Base-by-base conservation (phyloP, 2,329 filamentous ascomycete species). In the Alternaria triticina region DNA sequence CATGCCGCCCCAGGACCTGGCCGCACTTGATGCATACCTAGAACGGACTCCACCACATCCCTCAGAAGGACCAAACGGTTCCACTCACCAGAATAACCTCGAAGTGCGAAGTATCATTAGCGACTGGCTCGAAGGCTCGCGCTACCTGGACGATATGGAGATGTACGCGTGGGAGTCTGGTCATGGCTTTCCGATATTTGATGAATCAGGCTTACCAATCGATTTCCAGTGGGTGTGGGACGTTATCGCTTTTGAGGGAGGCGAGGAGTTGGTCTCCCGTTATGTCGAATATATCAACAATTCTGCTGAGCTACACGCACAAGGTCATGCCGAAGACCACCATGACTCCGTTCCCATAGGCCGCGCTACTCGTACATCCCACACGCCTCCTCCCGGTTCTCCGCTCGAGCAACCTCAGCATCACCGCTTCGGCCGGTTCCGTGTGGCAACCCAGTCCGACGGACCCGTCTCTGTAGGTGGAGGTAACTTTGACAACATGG, bases 141-240 rank as follows among this genome's bases (percentile, higher is more conserved):
- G 23, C 15, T 54, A 15, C 47, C 45, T 50, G 6, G 25, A 33
- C 30, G 45, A 50, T 12, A 15, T 61, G 8, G 54, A 61, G 13
- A 30, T 17, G 8, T 23, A 17, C 6, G 50, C 49, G 6, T 62
- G 60, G 60, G 9, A 12, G 6, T 33, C 50, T 15, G 60, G 56
- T 15, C 25, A 54, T n/a, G 60, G 56, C 2, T 45, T 22, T 13
- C 60, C 56, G 1, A 11, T 20, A 8, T 62, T 55, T 12, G 44
- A 55, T 22, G 9, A 27, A 8, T 28, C 22, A 20, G 23, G 54
- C 10, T 1, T 12, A 4, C 17, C 43, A 0, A 11, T 25, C 0
- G n/a, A 23, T 1, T 62, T 62, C 8, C 3, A 12, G 13, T 62
- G 60, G 60, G 1, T 27, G 5, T 62, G 60, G 50, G 13, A 54